These are phyloP conservation scores for Austroboletus niveus DNA, from an alignment of 1,284 basidiomycete species.

Conservation along the genomic window DNA sequence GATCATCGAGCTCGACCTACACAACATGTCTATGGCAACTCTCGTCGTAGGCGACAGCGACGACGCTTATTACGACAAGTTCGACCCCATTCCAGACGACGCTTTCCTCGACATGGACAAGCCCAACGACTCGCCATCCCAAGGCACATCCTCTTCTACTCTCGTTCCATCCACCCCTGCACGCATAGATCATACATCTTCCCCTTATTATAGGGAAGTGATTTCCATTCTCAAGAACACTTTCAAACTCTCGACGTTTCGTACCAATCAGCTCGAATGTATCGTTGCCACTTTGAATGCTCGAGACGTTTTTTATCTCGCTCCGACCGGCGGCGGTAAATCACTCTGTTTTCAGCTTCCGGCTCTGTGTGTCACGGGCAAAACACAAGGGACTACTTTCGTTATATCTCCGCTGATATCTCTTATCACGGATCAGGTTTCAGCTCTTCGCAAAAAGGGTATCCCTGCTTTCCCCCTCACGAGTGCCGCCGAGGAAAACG, in stretches of 20 bases:
- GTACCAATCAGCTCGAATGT: constrained; percentile 85
- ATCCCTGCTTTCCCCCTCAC: constrained; percentile 61
- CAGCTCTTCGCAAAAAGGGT: constrained; percentile 60
- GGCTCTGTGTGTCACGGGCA: constrained; percentile 74
- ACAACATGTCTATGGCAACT: constrained; percentile 19
- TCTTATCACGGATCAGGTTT: constrained; percentile 90
- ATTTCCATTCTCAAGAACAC: constrained; percentile 57
- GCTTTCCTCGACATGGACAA: constrained; percentile 14
- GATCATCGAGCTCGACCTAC: constrained; percentile 14
- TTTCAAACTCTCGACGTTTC: constrained; percentile 74
- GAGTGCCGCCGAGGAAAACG: constrained; percentile 57
- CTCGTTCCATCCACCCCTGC: neutral
- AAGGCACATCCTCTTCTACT: neutral
- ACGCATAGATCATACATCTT: constrained; percentile 31
- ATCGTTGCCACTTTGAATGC: constrained; percentile 81
- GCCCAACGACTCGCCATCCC: neutral
- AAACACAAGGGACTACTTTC: constrained; percentile 81
- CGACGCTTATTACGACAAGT: constrained; percentile 30
- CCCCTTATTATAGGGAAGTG: constrained; percentile 58
- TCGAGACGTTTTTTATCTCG: constrained; percentile 89
- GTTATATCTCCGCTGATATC: constrained; percentile 91
- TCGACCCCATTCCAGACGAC: constrained; percentile 25
- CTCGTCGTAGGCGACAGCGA: constrained; percentile 27
- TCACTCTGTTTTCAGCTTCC: constrained; percentile 86
- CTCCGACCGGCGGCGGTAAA: constrained; percentile 98